Evolutionary conservation across 345 rosid genomes (phyloP), one percentile per base, ranked within the genome.

Genomic region (Linum lewisii): DNA sequence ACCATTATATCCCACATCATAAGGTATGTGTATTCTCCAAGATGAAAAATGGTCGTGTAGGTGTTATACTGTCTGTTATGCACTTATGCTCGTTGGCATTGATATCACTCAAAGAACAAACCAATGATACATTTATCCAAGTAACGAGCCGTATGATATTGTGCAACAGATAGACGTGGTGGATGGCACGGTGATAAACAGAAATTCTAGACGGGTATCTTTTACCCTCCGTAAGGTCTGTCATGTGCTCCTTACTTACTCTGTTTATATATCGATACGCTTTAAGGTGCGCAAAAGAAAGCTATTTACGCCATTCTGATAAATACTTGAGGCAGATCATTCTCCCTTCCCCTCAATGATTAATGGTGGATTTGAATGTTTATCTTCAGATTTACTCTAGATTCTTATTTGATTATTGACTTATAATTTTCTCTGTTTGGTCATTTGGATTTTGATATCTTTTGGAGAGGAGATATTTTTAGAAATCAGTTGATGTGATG

Each of bases 1-100:
- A 88, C 63, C 96, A 88, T 77, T 92, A 92, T 67, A 92, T 92
- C 73, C 96, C 90, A 47, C 98, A 92, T 73, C 98, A 92, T 72
- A 92, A 92, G 96, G 98, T 26, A 26, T 26, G 32, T 26, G 32
- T 26, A 26, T 26, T 26, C 3, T 26, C 6, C 32, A 2, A 2
- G 32, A 26, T 26, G 32, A 6, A n/a, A n/a, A n/a, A n/a, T n/a
- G n/a, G n/a, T n/a, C n/a, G n/a, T n/a, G n/a, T n/a, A n/a, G n/a
- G n/a, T n/a, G n/a, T n/a, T n/a, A n/a, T n/a, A n/a, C n/a, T n/a
- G 1, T 18, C 19, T 18, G 54, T 51, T 63, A 21, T 13, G 15
- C 18, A 32, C 53, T 79, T 62, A n/a, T n/a, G n/a, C n/a, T n/a
- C n/a, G n/a, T 25, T 20, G 50, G 26, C 32, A 13, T 20, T 29